Evolutionary conservation across 495 filamentous ascomycete species (phyloP).

Genomic region (Aspergillus diversus): DNA sequence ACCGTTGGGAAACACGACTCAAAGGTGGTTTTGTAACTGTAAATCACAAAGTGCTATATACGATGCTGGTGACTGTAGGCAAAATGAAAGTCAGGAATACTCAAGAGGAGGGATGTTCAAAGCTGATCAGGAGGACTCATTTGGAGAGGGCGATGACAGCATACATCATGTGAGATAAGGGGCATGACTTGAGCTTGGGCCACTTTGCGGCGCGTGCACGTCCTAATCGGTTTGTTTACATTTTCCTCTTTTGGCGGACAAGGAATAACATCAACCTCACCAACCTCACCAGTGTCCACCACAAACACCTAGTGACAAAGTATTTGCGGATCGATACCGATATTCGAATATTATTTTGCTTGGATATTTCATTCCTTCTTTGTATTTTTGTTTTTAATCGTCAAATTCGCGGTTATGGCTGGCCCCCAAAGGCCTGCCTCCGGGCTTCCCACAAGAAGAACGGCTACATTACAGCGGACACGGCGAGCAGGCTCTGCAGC

Average conservation of each 20-base stretch:
- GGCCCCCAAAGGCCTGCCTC: slow-evolving; percentile 56
- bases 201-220: slow-evolving; percentile 25
- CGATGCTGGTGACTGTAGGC: background rate
- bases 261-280: slow-evolving; percentile 26
- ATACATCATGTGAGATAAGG: slow-evolving; percentile 43
- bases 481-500: slow-evolving; percentile 38
- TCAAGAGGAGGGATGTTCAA: slow-evolving; percentile 11
- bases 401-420: slow-evolving; percentile 44
- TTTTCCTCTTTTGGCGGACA: slow-evolving; percentile 41
- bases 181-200: slow-evolving; percentile 29
- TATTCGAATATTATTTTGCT: background rate
- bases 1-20: background rate
- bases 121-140: slow-evolving; percentile 6
- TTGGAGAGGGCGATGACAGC: slow-evolving; percentile 18
- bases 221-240: slow-evolving; percentile 43
- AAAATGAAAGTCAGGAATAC: background rate
- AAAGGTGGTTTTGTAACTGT: background rate
- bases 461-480: slow-evolving; percentile 59
- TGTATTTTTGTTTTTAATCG: too few relatives aligned
- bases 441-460: slow-evolving; percentile 55
- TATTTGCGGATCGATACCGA: background rate
- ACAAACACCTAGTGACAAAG: slow-evolving; percentile 18
- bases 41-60: background rate
- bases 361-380: background rate
- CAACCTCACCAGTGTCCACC: slow-evolving; percentile 14